phyloP scores from a whole-genome alignment of 1,284 basidiomycete genomes.

The Melampsora medusae region DNA sequence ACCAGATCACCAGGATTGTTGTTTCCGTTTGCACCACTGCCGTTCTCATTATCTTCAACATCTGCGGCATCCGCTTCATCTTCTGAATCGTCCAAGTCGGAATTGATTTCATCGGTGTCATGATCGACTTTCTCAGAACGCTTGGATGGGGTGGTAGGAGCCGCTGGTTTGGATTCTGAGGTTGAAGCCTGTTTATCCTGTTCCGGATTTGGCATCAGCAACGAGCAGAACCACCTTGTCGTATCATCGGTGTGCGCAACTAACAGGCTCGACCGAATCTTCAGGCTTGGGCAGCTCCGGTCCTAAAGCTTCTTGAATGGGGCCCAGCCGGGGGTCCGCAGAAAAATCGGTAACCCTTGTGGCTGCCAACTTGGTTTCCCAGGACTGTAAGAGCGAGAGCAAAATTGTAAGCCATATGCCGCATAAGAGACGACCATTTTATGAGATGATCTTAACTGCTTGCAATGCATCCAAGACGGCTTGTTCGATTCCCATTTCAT shows the following conservation, averaged over 20 bases:
- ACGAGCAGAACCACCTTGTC: not conserved
- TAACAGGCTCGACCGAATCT: conserved; percentile 19
- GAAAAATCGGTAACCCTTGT: conserved; percentile 43
- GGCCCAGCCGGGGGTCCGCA: conserved; percentile 26
- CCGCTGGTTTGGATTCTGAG: conserved; percentile 32
- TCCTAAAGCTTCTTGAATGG: conserved; percentile 39
- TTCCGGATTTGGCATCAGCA: not conserved
- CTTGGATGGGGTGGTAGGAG: conserved; percentile 20
- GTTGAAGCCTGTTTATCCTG: conserved; percentile 12
- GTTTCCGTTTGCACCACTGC: conserved; percentile 57
- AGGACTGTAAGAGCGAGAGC: conserved; percentile 19
- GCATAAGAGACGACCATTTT: not conserved
- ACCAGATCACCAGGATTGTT: conserved; percentile 75
- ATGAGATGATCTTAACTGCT: conserved; percentile 62
- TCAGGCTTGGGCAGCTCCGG: conserved; percentile 38
- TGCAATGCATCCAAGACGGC: conserved; percentile 84
- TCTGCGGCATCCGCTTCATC: conserved; percentile 66
- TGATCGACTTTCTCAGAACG: conserved; percentile 53
- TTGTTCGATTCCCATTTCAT: conserved; percentile 91
- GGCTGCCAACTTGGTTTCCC: conserved; percentile 41
- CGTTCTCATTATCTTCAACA: conserved; percentile 66
- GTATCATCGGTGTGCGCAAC: not conserved
- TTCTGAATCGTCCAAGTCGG: conserved; percentile 86
- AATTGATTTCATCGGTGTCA: conserved; percentile 81
- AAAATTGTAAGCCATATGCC: not conserved